These are phyloP conservation scores for Patellifolia procumbens DNA, from an alignment of 179 eudicot species.

Conservation along the genomic window DNA sequence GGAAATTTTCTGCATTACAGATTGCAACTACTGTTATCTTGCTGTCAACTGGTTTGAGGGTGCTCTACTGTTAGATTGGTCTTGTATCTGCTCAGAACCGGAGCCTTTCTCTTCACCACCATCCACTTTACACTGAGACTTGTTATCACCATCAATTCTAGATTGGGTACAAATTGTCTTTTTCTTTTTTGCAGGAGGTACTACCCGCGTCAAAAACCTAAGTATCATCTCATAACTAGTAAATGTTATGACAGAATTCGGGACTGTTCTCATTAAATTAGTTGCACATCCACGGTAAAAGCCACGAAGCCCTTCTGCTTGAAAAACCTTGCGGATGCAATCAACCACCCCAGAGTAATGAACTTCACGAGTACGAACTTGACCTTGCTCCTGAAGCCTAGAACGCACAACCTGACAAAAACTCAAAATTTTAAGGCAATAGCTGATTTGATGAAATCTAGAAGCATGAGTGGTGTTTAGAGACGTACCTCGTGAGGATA, in stretches of 20 bases:
- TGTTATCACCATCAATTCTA: constrained; percentile 27
- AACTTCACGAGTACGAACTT: constrained; percentile 41
- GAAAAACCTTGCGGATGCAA: constrained; percentile 70
- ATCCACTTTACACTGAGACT: constrained; percentile 12
- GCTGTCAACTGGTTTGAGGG: constrained; percentile 29
- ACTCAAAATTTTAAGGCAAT: not conserved
- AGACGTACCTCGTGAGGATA: constrained; percentile 85
- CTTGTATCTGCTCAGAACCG: constrained; percentile 23
- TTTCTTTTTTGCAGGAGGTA: constrained; percentile 44
- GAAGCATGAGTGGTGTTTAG: not conserved
- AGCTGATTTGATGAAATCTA: not conserved
- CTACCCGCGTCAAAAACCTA: constrained; percentile 46
- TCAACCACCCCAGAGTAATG: constrained; percentile 73
- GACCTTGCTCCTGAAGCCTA: constrained; percentile 91
- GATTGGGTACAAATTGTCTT: constrained; percentile 24
- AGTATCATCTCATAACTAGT: constrained; percentile 87
- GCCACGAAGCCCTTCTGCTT: constrained; percentile 67
- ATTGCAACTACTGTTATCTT: constrained; percentile 8
- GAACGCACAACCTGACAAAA: constrained; percentile 79
- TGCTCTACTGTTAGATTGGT: constrained; percentile 20
- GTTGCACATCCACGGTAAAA: constrained; percentile 96
- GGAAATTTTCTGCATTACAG: not conserved
- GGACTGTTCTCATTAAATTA: constrained; percentile 80
- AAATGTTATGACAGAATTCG: constrained; percentile 89
- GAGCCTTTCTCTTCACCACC: constrained; percentile 25